phyloP scores from a whole-genome alignment of 768 basidiomycete species.

The Boletus reticuloceps region DNA sequence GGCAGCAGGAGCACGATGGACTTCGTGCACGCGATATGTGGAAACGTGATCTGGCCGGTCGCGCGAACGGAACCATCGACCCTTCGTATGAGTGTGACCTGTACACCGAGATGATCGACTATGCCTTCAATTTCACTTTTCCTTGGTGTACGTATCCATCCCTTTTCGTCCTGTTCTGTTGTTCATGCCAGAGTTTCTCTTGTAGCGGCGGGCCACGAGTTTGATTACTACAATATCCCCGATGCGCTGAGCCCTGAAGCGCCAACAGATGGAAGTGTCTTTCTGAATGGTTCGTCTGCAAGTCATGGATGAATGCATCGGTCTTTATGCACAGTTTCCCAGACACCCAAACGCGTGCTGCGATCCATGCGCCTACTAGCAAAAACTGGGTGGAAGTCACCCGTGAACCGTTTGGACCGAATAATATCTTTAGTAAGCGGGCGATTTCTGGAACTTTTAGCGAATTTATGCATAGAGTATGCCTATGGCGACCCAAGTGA shows the following conservation, averaged over 20 bases:
- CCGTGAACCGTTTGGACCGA: constrained; percentile 22
- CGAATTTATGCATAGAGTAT: constrained; percentile 10
- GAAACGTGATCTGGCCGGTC: constrained; percentile 49
- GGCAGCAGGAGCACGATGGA: constrained; percentile 14
- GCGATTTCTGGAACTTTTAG: background rate
- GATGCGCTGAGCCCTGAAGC: constrained; percentile 43
- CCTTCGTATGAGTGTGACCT: constrained; percentile 62
- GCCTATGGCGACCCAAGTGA: constrained; percentile 31
- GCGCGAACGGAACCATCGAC: constrained; percentile 57
- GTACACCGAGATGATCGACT: constrained; percentile 61
- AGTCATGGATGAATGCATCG: constrained; percentile 53
- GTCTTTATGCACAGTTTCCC: constrained; percentile 17
- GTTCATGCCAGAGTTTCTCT: background rate
- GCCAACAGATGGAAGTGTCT: constrained; percentile 46
- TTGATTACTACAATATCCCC: constrained; percentile 49
- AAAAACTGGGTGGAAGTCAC: constrained; percentile 41
- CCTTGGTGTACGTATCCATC: constrained; percentile 46
- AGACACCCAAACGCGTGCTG: constrained; percentile 53
- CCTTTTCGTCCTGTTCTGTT: background rate
- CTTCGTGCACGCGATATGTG: constrained; percentile 19
- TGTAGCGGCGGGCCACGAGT: constrained; percentile 26
- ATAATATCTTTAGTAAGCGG: constrained; percentile 8
- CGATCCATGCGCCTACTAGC: constrained; percentile 68
- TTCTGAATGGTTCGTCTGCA: constrained; percentile 49
- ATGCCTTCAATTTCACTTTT: constrained; percentile 66